A percentile compares a stretch with the other conserved stretches of the same genome.
phyloP scores from a whole-genome alignment of 345 rosid genomes.

The Brassica cretica region DNA sequence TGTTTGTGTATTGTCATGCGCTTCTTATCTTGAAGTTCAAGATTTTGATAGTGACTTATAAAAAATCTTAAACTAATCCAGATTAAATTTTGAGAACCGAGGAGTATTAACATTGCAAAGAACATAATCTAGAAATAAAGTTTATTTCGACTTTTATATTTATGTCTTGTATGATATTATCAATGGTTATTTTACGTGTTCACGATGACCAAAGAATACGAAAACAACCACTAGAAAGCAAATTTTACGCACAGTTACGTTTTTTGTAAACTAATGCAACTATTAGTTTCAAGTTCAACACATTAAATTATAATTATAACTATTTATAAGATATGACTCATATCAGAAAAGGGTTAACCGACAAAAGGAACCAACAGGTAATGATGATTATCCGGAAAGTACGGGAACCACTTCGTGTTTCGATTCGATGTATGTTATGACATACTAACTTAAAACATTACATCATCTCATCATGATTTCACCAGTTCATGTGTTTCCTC shows the following conservation, averaged over 20 bases:
- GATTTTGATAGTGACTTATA: too few species aligned
- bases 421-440: slow-evolving; percentile 21
- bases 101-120: not conserved
- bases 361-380: slow-evolving; percentile 30
- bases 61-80: not conserved
- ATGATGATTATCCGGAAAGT: slow-evolving; percentile 35
- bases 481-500: not conserved
- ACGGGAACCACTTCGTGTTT: slow-evolving; percentile 33
- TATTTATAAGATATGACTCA: not conserved
- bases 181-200: not conserved
- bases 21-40: slow-evolving; percentile 12
- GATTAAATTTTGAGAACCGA: not conserved
- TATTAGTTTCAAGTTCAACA: not conserved
- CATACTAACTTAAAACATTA: slow-evolving; percentile 22
- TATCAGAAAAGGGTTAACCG: slow-evolving; percentile 23
- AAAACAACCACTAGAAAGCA: not conserved
- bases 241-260: not conserved
- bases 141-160: not conserved
- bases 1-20: slow-evolving; percentile 12
- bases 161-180: not conserved
- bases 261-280: not conserved
- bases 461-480: slow-evolving; percentile 30
- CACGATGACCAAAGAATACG: not conserved
- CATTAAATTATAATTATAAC: not conserved
- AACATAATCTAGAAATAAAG: not conserved